Evolutionary conservation across 2,329 filamentous ascomycete species (phyloP).

Genomic region (Xylaria hypoxylon): DNA sequence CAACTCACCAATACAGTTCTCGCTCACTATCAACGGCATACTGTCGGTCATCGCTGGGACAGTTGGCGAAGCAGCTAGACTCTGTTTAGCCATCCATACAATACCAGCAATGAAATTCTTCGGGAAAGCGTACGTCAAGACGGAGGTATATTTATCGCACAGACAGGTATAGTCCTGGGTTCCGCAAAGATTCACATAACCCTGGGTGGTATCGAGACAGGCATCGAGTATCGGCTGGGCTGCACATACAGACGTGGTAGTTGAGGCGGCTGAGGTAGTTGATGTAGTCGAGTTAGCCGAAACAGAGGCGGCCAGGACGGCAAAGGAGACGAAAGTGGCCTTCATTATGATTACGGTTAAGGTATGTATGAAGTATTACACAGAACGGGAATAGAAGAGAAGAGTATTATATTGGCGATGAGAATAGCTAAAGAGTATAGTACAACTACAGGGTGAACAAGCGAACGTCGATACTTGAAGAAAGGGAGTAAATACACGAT

Average conservation of each 20-base stretch:
- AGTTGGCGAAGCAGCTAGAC: conserved; percentile 71
- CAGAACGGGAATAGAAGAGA: not conserved
- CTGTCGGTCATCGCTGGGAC: conserved; percentile 60
- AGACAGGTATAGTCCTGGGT: conserved; percentile 60
- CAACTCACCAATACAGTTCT: conserved; percentile 48
- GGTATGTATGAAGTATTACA: conserved; percentile 1
- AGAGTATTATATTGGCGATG: not conserved
- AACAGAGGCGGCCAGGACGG: conserved; percentile 42
- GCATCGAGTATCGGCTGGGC: conserved; percentile 54
- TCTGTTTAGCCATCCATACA: not conserved
- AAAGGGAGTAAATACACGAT: not conserved
- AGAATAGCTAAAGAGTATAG: conserved; percentile 17
- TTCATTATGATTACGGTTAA: conserved; percentile 41
- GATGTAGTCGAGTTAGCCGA: conserved; percentile 33
- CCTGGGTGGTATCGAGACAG: conserved; percentile 52
- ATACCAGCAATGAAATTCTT: too few species aligned
- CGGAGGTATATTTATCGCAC: conserved; percentile 65
- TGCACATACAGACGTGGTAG: conserved; percentile 44
- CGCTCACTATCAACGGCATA: conserved; percentile 43
- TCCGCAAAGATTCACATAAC: conserved; percentile 51
- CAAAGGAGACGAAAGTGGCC: conserved; percentile 40
- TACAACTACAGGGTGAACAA: conserved; percentile 9
- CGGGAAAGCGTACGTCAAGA: conserved; percentile 57
- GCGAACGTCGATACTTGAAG: conserved; percentile 6
- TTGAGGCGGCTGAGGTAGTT: conserved; percentile 22